Evolutionary conservation across 2,329 filamentous ascomycete genomes (phyloP).

Genomic region (Colletotrichum cuscutae): DNA sequence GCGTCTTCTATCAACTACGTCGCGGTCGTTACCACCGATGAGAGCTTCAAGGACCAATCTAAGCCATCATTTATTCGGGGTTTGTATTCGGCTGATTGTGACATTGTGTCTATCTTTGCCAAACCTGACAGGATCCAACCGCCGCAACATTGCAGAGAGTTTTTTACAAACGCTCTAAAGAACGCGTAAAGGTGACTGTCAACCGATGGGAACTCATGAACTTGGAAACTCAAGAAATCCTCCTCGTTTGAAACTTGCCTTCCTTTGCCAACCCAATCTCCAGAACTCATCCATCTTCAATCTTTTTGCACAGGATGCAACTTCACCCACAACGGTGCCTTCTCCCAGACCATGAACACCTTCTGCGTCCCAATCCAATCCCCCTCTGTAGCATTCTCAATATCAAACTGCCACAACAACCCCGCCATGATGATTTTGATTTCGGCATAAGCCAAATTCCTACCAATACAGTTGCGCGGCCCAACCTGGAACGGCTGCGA

Average conservation of each 20-base stretch:
- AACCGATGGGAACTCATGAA: too few relatives aligned
- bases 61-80: too few relatives aligned
- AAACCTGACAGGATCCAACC: too few relatives aligned
- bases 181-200: too few relatives aligned
- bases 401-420: slow-evolving; percentile 57
- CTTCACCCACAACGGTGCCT: slow-evolving; percentile 6
- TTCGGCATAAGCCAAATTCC: slow-evolving; percentile 59
- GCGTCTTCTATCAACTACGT: neutral
- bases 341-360: slow-evolving; percentile 12
- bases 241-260: neutral
- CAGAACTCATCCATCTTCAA: neutral
- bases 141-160: too few relatives aligned
- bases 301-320: neutral
- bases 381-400: slow-evolving; percentile 47
- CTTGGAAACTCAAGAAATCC: neutral
- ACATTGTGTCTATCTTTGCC: too few relatives aligned
- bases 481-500: slow-evolving; percentile 60
- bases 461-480: slow-evolving; percentile 59
- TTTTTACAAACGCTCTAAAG: accelerated
- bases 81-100: too few relatives aligned
- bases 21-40: neutral
- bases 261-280: too few relatives aligned
- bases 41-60: neutral
- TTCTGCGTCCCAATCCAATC: slow-evolving; percentile 46
- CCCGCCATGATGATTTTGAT: slow-evolving; percentile 58